Evolutionary conservation across 2,329 filamentous ascomycete genomes (phyloP), one percentile per base, ranked within the genome.

Genomic region (Nannizziopsis arthrosporioides): DNA sequence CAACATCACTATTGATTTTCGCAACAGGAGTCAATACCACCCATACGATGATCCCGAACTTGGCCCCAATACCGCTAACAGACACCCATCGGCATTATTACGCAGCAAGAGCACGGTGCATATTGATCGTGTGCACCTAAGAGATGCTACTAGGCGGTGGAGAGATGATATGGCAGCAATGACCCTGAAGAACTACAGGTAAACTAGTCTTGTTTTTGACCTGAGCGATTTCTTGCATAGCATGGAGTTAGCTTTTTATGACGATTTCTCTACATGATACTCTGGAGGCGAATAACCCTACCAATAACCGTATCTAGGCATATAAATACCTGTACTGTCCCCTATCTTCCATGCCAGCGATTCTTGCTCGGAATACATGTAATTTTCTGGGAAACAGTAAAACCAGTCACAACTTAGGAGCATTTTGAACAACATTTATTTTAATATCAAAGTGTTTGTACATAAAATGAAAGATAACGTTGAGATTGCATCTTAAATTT

Each of bases 21-120:
- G 55, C 50, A 40, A 53, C 51, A 31, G 57, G 17, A 22, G 11
- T n/a, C 39, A 42, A 3, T 3, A 37, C n/a, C 35, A 36, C 42
- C 38, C 14, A 36, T 17, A 42, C 17, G 34, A 41, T 38, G 31
- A 41, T 10, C 45, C 11, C 3, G 38, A 35, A 11, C 31, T 22
- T 17, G 17, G 8, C 9, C 14, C 10, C 3, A 32, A 32, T 8
- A 40, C 34, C 17, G 35, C 14, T 12, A 12, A 12, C n/a, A 30
- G 11, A 30, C 44, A 37, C 9, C 34, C 19, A 10, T 37, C 37
- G 2, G 9, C 14, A 9, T 34, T 41, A 30, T 5, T 31, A 2
- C 44, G 44, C 5, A 41, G 44, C 10, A 36, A 14, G 19, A 47
- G 44, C 34, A 40, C 22, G 9, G 17, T 34, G 5, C 31, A 47